phyloP scores from a whole-genome alignment of 495 filamentous ascomycete species.

The Corynascus novoguineensis region DNA sequence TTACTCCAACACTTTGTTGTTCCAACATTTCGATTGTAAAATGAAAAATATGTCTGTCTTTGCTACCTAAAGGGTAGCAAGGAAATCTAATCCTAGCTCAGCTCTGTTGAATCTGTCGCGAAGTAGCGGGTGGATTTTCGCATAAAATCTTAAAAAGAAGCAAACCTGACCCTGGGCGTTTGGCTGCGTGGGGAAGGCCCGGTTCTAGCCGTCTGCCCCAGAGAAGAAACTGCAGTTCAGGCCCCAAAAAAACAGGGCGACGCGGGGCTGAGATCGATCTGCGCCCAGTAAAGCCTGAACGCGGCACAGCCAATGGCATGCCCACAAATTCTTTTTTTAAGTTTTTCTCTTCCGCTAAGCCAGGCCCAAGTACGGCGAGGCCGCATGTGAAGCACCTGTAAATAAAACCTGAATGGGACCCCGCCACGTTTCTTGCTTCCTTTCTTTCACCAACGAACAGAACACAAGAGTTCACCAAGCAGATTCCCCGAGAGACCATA shows the following conservation, averaged over 20 bases:
- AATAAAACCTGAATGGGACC: constrained; percentile 9
- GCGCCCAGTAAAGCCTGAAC: neutral
- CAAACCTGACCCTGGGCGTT: too few relatives aligned
- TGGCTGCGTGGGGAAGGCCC: neutral
- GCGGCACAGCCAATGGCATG: constrained; percentile 3
- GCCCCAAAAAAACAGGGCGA: constrained; percentile 6
- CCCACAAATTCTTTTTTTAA: constrained; percentile 11
- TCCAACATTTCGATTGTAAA: neutral
- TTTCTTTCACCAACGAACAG: constrained; percentile 7
- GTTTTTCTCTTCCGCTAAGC: neutral
- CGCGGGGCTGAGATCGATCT: constrained; percentile 11
- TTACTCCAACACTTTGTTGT: neutral
- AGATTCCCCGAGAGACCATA: constrained; percentile 8
- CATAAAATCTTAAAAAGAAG: too few relatives aligned
- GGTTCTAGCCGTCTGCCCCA: constrained; percentile 1
- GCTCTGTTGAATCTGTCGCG: too few relatives aligned
- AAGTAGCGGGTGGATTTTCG: too few relatives aligned
- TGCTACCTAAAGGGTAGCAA: neutral
- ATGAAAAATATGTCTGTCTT: neutral
- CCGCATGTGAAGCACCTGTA: neutral
- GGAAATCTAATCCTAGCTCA: too few relatives aligned
- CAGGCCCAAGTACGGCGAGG: neutral
- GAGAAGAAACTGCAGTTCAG: neutral
- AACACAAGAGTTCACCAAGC: neutral
- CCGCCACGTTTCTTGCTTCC: constrained; percentile 14